A percentile compares a stretch with the other conserved stretches of the same genome.
phyloP scores from a whole-genome alignment of 176 grass and related monocot species.

The Phragmites australis region DNA sequence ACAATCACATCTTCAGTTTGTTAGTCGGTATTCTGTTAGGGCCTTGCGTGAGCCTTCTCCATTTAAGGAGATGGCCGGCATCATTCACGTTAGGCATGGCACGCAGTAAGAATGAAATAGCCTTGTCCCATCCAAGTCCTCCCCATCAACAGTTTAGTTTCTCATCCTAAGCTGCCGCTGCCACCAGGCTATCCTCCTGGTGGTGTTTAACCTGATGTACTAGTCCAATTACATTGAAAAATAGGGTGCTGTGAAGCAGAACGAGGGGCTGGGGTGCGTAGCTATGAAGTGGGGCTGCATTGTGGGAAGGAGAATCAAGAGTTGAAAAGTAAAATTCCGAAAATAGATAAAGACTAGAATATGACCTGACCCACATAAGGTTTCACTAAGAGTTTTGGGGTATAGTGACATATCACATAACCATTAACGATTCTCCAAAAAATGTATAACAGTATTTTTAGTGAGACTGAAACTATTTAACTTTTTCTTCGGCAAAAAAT shows the following conservation, averaged over 20 bases:
- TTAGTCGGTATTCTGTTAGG: too few relatives aligned
- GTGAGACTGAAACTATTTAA: background rate
- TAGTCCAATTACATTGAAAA: background rate
- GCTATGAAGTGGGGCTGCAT: conserved; percentile 12
- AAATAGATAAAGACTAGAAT: background rate
- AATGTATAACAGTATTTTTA: background rate
- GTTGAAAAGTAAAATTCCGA: background rate
- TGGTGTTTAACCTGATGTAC: too few relatives aligned
- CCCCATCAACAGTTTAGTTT: too few relatives aligned
- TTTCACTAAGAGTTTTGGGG: background rate
- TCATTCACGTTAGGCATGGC: too few relatives aligned
- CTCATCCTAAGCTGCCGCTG: too few relatives aligned
- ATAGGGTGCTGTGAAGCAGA: background rate
- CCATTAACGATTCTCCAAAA: background rate
- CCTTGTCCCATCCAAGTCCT: too few relatives aligned
- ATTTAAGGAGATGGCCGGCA: too few relatives aligned
- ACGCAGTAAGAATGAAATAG: too few relatives aligned
- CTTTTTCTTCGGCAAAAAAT: background rate
- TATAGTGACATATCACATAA: background rate
- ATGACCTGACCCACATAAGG: background rate
- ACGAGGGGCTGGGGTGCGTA: background rate
- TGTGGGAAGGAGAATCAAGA: background rate
- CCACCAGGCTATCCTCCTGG: too few relatives aligned
- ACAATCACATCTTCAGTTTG: too few relatives aligned
- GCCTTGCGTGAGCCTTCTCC: too few relatives aligned